Evolutionary conservation across 2,329 filamentous ascomycete genomes (phyloP), one percentile per base, ranked within the genome.

Genomic region (Lachnellula occidentalis): DNA sequence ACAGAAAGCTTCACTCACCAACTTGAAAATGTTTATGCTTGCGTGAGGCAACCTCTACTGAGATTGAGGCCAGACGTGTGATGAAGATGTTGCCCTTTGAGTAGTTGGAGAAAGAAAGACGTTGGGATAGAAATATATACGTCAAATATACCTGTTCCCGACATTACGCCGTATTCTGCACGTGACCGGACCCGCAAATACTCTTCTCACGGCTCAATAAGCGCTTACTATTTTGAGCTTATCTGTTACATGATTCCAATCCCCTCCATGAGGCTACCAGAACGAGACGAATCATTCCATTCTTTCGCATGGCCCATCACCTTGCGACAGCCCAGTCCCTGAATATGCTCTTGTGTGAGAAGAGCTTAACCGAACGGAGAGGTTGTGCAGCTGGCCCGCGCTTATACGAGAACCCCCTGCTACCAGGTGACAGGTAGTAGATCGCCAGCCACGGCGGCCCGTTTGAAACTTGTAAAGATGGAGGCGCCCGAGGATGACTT

Each of bases 401-500:
- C 50, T 43, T 60, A 57, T 54, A 54, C 41, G 34, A 49, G 51
- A 61, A 31, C 27, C 64, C 58, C 54, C 74, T 53, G 49, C 55
- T 42, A 31, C 42, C 52, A 51, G 45, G 47, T 45, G 34, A 43
- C 49, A 75, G 24, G 42, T 31, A 42, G 34, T 15, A 39, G 36
- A n/a, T 51, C 43, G 48, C 34, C 49, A 48, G 27, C 41, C 39
- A 63, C 52, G 56, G 51, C 49, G 36, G 54, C 45, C 34, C 51
- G 50, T 47, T 45, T 36, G 46, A 48, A 50, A 22, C 46, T 51
- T 43, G 57, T 55, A 31, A 80, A 69, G 70, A 70, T 64, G 76
- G 82, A 84, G 74, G 78, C 78, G 76, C 75, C 83, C 78, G 66
- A 66, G 41, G 66, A 68, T 34, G 64, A 65, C 41, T 45, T 69